Conservation (phyloP, 2,329 filamentous ascomycete genomes). For the Penicillium sp. region DNA sequence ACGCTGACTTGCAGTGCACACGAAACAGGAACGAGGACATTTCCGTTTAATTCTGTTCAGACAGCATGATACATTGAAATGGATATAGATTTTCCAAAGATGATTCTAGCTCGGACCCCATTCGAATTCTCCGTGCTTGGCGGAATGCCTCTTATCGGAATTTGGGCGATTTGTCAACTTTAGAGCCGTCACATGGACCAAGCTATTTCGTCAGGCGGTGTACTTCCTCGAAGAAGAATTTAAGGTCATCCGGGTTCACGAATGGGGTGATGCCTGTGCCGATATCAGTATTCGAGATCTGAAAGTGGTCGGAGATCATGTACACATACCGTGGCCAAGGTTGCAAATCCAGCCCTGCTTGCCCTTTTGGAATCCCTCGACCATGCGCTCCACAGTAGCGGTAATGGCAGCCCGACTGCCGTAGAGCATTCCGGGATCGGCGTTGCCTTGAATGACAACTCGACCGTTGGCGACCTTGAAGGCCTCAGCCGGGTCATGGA, state of each 20-base stretch:
- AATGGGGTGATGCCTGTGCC: slow-evolving; percentile 78
- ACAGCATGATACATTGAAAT: too few relatives aligned
- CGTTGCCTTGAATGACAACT: slow-evolving; percentile 86
- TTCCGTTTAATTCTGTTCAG: slow-evolving; percentile 36
- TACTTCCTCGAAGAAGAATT: slow-evolving; percentile 89
- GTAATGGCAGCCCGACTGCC: slow-evolving; percentile 78
- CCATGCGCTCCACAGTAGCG: slow-evolving; percentile 75
- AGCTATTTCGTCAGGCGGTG: slow-evolving; percentile 50
- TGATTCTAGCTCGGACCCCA: too few relatives aligned
- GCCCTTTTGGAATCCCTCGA: slow-evolving; percentile 72
- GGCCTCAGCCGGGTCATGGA: slow-evolving; percentile 80
- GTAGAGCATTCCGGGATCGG: slow-evolving; percentile 89
- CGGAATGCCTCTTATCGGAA: too few relatives aligned
- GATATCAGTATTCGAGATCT: slow-evolving; percentile 16
- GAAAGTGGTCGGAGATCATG: not conserved
- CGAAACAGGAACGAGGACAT: slow-evolving; percentile 54
- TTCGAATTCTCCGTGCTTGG: too few relatives aligned
- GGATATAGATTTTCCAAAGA: too few relatives aligned
- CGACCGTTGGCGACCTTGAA: slow-evolving; percentile 71
- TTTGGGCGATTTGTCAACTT: too few relatives aligned
- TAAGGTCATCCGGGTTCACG: slow-evolving; percentile 87
- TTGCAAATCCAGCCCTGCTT: slow-evolving; percentile 97
- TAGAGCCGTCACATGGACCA: not conserved
- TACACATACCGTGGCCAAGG: slow-evolving; percentile 74
- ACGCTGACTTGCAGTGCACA: not conserved